phyloP scores from a whole-genome alignment of 2,329 filamentous ascomycete genomes.

The Thermoascus crustaceus region DNA sequence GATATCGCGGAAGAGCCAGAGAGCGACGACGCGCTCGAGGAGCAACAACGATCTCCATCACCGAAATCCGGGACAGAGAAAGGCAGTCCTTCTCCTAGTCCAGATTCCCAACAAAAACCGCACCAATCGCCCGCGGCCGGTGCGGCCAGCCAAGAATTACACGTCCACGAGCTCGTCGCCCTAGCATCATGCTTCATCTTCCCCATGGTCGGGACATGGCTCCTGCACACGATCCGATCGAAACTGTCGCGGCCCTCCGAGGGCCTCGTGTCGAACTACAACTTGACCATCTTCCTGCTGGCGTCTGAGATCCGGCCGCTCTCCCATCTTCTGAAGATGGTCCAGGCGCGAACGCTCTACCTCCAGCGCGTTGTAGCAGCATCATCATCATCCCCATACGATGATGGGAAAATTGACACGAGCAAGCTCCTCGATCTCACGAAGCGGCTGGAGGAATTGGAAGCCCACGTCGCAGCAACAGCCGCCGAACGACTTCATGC shows the following conservation, averaged over 20 bases:
- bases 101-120: conserved; percentile 5
- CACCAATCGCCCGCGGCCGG: conserved; percentile 15
- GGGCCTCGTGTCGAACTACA: conserved; percentile 84
- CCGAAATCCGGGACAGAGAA: conserved; percentile 7
- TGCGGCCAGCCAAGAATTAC: conserved; percentile 56
- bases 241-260: conserved; percentile 78
- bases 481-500: conserved; percentile 17
- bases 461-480: conserved; percentile 46
- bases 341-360: conserved; percentile 70
- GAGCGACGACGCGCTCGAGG: conserved; percentile 8
- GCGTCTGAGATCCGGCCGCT: conserved; percentile 78
- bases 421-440: conserved; percentile 48
- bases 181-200: conserved; percentile 70
- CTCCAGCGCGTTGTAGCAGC: conserved; percentile 62
- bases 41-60: conserved; percentile 7
- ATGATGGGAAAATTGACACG: conserved; percentile 17
- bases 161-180: conserved; percentile 65
- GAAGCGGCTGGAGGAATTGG: conserved; percentile 61
- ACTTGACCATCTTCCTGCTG: conserved; percentile 81
- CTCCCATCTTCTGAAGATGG: conserved; percentile 70
- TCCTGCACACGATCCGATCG: conserved; percentile 71
- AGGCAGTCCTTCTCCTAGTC: background rate
- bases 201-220: conserved; percentile 69
- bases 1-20: conserved; percentile 20
- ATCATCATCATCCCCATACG: conserved; percentile 10